Base-by-base conservation (phyloP, 495 filamentous ascomycete genomes). In the Podospora australis region DNA sequence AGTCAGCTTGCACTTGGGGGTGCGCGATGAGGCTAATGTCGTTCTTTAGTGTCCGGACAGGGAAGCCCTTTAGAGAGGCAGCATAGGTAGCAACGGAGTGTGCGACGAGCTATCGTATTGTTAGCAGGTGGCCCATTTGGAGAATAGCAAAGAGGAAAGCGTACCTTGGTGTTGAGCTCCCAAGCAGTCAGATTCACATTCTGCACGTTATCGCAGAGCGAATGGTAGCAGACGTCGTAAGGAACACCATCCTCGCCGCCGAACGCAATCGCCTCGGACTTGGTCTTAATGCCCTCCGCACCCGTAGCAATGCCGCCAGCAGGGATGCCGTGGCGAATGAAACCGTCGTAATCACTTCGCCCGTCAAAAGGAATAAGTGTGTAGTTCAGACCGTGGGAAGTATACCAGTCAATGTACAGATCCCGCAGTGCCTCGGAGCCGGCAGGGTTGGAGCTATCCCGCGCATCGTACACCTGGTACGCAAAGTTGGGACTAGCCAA, bases 251-350 rank as follows among this genome's bases (percentile, higher is more conserved):
- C 70, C 50, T 62, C 65, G 4, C 77, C 77, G 23, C 77, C 78
- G 57, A 79, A 79, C 62, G 73, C 64, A 19, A 41, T 48, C 30
- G 61, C 70, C 46, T 79, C 73, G 48, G 74, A 65, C 21, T 70
- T 64, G 1, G 70, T 77, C 67, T 78, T 78, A 34, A 80, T 68
- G 41, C 78, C 74, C 48, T 83, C 74, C 2, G 72, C 78, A 7
- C 78, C 86, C 32, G 87, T 79, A 2, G 81, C 77, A 56, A 80
- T 77, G 34, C 77, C 78, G 26, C 77, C 76, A 7, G 66, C 74
- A 9, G 77, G 76, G 35, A 78, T 78, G 1, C 69, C 71, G 30
- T 72, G 62, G 13, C 65, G 62, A 48, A 80, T 75, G 56, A 80
- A 80, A 10, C 69, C 73, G 32, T 74, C 73, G 39, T 80, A 80